phyloP scores from a whole-genome alignment of 345 rosid species.

The Citrus sp. region DNA sequence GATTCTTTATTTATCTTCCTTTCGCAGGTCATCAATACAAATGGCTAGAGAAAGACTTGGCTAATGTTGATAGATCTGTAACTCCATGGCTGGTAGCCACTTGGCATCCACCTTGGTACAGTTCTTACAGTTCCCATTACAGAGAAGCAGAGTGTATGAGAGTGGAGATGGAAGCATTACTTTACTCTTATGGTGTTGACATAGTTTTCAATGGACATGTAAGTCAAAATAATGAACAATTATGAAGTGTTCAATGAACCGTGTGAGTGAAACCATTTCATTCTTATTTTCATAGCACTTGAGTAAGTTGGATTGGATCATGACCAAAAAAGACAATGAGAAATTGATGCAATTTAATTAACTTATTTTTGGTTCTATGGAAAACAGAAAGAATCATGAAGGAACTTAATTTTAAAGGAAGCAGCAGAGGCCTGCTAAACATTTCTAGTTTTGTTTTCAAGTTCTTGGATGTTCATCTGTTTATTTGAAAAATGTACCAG shows the following conservation, averaged over 20 bases:
- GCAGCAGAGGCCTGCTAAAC: not conserved
- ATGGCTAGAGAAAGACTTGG: slow-evolving; percentile 78
- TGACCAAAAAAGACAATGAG: not conserved
- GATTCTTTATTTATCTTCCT: slow-evolving; percentile 3
- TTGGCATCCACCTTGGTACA: slow-evolving; percentile 93
- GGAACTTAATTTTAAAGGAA: not conserved
- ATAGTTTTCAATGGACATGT: slow-evolving; percentile 83
- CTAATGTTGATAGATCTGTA: slow-evolving; percentile 53
- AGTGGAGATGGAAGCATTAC: slow-evolving; percentile 71
- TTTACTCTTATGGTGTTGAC: slow-evolving; percentile 59
- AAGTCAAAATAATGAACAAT: slow-evolving; percentile 14
- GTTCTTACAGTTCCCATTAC: slow-evolving; percentile 74
- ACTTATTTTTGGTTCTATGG: not conserved
- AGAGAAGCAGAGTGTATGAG: slow-evolving; percentile 92
- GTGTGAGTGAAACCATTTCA: not conserved
- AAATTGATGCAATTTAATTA: not conserved
- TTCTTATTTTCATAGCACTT: not conserved
- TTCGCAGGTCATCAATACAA: slow-evolving; percentile 66
- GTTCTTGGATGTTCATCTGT: not conserved
- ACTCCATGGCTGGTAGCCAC: slow-evolving; percentile 91
- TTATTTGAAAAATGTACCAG: slow-evolving; percentile 29
- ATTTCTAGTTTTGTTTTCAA: not conserved
- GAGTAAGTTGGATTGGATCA: not conserved
- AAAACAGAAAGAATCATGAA: not conserved
- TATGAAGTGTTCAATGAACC: not conserved